Conservation (phyloP, 2,329 filamentous ascomycete species). For the Penicillium sp. region DNA sequence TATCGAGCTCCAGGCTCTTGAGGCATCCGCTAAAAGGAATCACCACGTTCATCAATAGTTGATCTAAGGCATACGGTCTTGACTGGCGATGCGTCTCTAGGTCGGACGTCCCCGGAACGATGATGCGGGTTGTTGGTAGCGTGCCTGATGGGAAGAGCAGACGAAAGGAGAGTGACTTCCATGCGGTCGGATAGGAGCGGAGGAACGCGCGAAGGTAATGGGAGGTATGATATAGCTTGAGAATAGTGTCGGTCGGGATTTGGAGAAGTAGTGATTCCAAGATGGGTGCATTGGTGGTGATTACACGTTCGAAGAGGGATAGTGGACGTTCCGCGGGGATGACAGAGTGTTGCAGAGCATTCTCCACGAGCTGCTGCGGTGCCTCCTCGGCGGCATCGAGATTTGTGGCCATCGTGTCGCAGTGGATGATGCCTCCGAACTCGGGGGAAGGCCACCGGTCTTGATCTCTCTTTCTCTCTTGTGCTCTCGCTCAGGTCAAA, state of each 20-base stretch:
- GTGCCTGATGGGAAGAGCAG: conserved; percentile 43
- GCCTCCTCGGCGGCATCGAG: conserved; percentile 9
- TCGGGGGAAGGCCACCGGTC: conserved; percentile 9
- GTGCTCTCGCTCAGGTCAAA: conserved; percentile 9
- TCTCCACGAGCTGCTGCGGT: conserved; percentile 23
- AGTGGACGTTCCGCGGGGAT: conserved; percentile 30
- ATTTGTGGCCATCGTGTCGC: conserved; percentile 10
- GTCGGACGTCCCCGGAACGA: conserved; percentile 32
- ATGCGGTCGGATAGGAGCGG: conserved; percentile 55
- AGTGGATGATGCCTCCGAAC: conserved; percentile 1
- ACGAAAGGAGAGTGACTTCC: conserved; percentile 58
- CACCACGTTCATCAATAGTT: conserved; percentile 53
- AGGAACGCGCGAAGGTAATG: conserved; percentile 53
- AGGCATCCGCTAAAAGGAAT: conserved; percentile 55
- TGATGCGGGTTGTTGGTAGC: conserved; percentile 29
- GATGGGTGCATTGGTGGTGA: conserved; percentile 55
- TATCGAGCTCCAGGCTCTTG: conserved; percentile 56
- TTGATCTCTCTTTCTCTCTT: background rate
- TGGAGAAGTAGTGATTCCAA: conserved; percentile 57
- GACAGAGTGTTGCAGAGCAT: conserved; percentile 21
- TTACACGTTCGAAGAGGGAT: conserved; percentile 51
- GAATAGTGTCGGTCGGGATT: conserved; percentile 52
- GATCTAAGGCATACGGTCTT: conserved; percentile 56
- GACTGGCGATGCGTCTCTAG: conserved; percentile 45
- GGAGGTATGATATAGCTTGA: conserved; percentile 57